Base-by-base conservation (phyloP, 371 early-diverging fungal species). In the Gilbertella persicaria region DNA sequence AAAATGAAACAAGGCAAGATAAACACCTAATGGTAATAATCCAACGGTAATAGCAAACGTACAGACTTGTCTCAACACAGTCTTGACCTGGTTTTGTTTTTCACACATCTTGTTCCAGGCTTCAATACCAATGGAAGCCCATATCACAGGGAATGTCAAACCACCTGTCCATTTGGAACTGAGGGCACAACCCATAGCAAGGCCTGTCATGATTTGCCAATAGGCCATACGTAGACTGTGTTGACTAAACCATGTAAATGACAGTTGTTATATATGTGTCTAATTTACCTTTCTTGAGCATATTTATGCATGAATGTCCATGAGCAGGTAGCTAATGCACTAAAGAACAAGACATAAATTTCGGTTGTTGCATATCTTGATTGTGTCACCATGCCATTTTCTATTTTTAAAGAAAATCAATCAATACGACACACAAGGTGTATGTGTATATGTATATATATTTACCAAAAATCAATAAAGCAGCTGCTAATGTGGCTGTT, bases 21-120 rank as follows among this genome's bases (percentile, higher is more conserved):
- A 99, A 0, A 97, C 65, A 16, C 66, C 53, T 2, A 88, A n/a
- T 0, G 99, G 99, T 14, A 96, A 47, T 1, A 84, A 48, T 5
- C 93, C 80, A 40, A 98, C 73, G 48, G 79, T 84, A 33, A 92
- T 19, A 6, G 78, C 78, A n/a, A 88, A 75, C 19, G 85, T 67
- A 0, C 58, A 19, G 21, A 85, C 59, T 29, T 87, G 84, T 30
- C 60, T 58, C 5, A 66, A 40, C 25, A 77, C 42, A 7, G 23
- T 19, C 71, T 61, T 72, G 53, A 75, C 14, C 70, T 63, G 36
- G 75, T 82, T 73, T 24, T 77, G 64, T n/a, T 76, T 75, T 56
- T 88, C 83, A 29, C 90, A 89, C 44, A 96, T 73, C 14, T 93
- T 70, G 33, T 81, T 69, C 95, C 95, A 96, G 16, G 92, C 75